Evolutionary conservation across 2,329 filamentous ascomycete genomes (phyloP).

Genomic region (Cladorrhinum sp.): DNA sequence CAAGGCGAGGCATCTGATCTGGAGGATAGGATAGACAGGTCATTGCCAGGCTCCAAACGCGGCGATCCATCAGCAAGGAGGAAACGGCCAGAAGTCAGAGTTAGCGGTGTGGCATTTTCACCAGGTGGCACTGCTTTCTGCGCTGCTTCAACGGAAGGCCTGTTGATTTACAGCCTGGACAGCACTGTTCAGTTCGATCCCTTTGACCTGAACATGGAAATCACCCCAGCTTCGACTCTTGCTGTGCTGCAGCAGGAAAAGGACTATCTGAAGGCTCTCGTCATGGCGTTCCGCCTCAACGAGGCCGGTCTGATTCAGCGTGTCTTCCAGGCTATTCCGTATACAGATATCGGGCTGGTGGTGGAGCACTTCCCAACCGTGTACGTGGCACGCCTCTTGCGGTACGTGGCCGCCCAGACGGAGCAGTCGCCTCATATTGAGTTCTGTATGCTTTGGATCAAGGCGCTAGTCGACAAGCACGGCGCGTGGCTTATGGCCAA

Average conservation of each 20-base stretch:
- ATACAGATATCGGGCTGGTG: conserved; percentile 70
- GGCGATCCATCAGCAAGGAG: conserved; percentile 78
- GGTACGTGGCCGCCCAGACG: conserved; percentile 82
- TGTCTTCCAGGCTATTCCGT: conserved; percentile 81
- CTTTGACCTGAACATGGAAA: conserved; percentile 90
- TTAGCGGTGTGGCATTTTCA: conserved; percentile 80
- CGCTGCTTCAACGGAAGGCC: conserved; percentile 88
- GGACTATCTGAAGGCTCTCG: conserved; percentile 85
- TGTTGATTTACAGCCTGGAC: conserved; percentile 91
- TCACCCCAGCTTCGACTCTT: conserved; percentile 84
- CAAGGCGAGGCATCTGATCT: conserved; percentile 84
- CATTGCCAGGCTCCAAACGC: conserved; percentile 80
- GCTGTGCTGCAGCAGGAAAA: conserved; percentile 62
- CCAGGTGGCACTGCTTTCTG: conserved; percentile 89
- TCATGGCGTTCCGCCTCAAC: conserved; percentile 97
- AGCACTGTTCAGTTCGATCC: conserved; percentile 84
- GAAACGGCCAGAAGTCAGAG: conserved; percentile 75
- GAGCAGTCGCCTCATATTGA: conserved; percentile 92
- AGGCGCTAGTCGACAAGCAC: conserved; percentile 75
- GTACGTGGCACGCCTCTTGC: conserved; percentile 80
- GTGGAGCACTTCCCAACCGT: conserved; percentile 77
- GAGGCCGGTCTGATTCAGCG: conserved; percentile 75
- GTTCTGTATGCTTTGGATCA: conserved; percentile 91
- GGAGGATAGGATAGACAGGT: conserved; percentile 76
- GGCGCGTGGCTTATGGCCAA: conserved; percentile 82